These are phyloP conservation scores for Phytophthora pinifolia DNA, from an alignment of 352 stramenopile species.

Conservation along the genomic window DNA sequence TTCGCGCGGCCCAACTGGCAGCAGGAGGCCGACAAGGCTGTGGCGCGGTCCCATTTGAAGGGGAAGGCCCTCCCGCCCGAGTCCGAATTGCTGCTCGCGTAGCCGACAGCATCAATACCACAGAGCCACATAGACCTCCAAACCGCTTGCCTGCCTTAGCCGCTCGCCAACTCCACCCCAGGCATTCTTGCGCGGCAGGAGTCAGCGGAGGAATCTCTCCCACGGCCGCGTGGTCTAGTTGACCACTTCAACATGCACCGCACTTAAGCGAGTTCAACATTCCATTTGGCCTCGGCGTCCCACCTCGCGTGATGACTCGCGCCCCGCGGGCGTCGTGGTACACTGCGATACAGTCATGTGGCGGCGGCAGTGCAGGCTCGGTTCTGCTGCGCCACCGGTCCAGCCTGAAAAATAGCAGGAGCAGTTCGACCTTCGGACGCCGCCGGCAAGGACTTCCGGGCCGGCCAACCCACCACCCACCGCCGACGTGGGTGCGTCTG, in stretches of 20 bases:
- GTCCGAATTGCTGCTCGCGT: constrained; percentile 34
- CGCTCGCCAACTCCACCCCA: too few species aligned
- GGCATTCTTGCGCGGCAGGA: background rate
- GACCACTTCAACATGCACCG: constrained; percentile 22
- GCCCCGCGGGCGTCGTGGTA: too few species aligned
- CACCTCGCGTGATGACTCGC: constrained; percentile 18
- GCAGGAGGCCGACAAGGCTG: constrained; percentile 45
- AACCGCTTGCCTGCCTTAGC: too few species aligned
- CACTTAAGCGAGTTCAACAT: constrained; percentile 14
- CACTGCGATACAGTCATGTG: too few species aligned
- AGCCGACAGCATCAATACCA: background rate
- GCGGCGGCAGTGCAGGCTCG: background rate
- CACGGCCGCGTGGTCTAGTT: too few species aligned
- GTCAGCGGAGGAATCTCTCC: background rate
- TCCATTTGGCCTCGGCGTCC: constrained; percentile 2
- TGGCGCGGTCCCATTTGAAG: constrained; percentile 54
- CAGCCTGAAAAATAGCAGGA: background rate
- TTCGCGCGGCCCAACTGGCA: constrained; percentile 69
- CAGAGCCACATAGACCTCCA: too few species aligned
- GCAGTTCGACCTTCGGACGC: background rate
- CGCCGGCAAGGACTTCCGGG: too few species aligned
- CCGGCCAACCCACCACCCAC: too few species aligned
- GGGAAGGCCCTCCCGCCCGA: constrained; percentile 29
- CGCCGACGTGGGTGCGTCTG: background rate
- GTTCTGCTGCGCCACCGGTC: background rate